Percentiles rank a stretch among this genome's conserved stretches.
phyloP scores from a whole-genome alignment of 1,284 basidiomycete species.

The Ustilago esculenta region DNA sequence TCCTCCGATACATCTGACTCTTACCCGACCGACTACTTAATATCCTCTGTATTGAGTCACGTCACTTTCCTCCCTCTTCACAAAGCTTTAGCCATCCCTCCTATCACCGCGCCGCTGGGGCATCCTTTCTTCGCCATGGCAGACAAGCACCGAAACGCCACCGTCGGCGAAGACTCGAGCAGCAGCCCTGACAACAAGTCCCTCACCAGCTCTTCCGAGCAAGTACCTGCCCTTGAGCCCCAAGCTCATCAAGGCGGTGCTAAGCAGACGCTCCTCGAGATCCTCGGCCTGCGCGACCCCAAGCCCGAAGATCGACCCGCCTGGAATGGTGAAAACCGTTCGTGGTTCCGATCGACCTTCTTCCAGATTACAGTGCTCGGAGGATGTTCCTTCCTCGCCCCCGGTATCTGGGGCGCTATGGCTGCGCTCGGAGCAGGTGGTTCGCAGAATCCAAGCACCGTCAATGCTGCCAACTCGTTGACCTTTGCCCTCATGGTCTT shows the following conservation, averaged over 20 bases:
- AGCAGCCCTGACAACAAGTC: conserved; percentile 24
- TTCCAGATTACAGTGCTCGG: conserved; percentile 65
- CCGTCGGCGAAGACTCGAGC: not conserved
- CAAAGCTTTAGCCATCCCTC: no score
- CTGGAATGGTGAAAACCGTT: conserved; percentile 31
- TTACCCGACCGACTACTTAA: not conserved
- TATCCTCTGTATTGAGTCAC: not conserved
- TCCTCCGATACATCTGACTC: no score
- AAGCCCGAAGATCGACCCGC: conserved; percentile 29
- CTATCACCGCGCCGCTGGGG: no score
- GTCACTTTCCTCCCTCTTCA: not conserved
- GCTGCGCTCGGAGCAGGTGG: conserved; percentile 66
- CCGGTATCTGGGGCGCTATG: conserved; percentile 66
- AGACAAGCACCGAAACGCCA: no score
- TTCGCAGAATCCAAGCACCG: conserved; percentile 51
- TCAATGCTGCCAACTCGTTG: conserved; percentile 67
- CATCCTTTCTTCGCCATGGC: no score
- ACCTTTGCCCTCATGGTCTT: conserved; percentile 67
- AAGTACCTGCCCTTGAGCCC: not conserved
- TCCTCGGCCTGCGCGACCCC: conserved; percentile 36
- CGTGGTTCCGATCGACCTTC: conserved; percentile 53
- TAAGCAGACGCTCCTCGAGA: conserved; percentile 28
- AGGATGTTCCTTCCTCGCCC: conserved; percentile 64
- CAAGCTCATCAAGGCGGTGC: not conserved
- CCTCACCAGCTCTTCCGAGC: conserved; percentile 6